phyloP scores from a whole-genome alignment of 2,329 filamentous ascomycete species.

The Arthrobotrys iridis region DNA sequence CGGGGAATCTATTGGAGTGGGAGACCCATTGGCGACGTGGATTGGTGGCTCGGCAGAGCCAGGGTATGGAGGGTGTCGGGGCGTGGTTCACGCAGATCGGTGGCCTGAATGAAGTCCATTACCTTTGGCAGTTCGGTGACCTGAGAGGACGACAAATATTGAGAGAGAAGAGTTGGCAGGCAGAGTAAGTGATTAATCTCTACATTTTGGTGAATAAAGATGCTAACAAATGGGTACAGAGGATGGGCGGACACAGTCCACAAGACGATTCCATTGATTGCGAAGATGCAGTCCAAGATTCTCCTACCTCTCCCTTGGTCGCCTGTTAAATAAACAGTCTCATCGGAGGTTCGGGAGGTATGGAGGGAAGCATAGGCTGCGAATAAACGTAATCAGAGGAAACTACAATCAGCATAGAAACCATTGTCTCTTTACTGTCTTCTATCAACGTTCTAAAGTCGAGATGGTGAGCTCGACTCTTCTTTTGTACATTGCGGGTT shows the following conservation, averaged over 20 bases:
- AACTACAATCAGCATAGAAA: not conserved
- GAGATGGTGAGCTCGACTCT: not conserved
- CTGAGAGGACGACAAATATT: slow-evolving; percentile 90
- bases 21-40: slow-evolving; percentile 97
- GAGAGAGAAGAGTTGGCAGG: slow-evolving; percentile 87
- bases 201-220: not conserved
- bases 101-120: slow-evolving; percentile 95
- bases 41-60: slow-evolving; percentile 83
- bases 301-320: slow-evolving; percentile 97
- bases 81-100: slow-evolving; percentile 99
- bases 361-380: not conserved
- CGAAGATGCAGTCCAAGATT: slow-evolving; percentile 94
- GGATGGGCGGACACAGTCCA: slow-evolving; percentile 98
- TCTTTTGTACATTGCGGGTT: not conserved
- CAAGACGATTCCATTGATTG: slow-evolving; percentile 97
- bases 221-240: slow-evolving; percentile 64
- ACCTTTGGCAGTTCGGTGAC: slow-evolving; percentile 98
- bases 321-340: slow-evolving; percentile 75
- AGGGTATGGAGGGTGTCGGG: slow-evolving; percentile 95
- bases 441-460: not conserved
- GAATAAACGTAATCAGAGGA: not conserved
- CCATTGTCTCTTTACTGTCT: not conserved
- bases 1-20: slow-evolving; percentile 96
- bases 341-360: not conserved
- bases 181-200: slow-evolving; percentile 22